These are phyloP conservation scores for Fomitopsis betulina DNA, from an alignment of 1,284 basidiomycete species.

Conservation along the genomic window DNA sequence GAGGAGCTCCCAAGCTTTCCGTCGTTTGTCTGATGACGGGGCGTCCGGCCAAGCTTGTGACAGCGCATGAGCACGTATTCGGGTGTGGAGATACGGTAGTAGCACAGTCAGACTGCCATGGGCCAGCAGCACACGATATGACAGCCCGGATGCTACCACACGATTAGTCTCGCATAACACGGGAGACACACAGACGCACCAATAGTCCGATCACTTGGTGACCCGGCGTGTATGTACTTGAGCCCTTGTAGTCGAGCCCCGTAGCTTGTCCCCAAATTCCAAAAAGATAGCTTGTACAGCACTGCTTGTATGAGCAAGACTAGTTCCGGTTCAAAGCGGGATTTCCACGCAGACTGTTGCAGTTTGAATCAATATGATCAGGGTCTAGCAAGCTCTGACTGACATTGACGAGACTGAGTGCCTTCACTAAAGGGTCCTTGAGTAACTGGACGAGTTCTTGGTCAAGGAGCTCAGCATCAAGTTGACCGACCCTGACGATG, in stretches of 20 bases:
- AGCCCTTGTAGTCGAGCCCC: slow-evolving; percentile 91
- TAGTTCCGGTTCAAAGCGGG: slow-evolving; percentile 80
- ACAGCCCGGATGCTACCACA: slow-evolving; percentile 53
- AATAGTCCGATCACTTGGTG: not conserved
- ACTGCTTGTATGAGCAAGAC: slow-evolving; percentile 70
- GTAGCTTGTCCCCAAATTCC: slow-evolving; percentile 81
- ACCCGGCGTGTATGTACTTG: slow-evolving; percentile 34
- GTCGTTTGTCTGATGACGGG: slow-evolving; percentile 70
- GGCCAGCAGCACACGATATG: slow-evolving; percentile 53
- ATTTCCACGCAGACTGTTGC: slow-evolving; percentile 53
- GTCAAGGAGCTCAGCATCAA: slow-evolving; percentile 92
- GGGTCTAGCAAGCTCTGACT: slow-evolving; percentile 19
- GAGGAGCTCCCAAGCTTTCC: slow-evolving; percentile 74
- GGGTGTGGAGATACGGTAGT: slow-evolving; percentile 74
- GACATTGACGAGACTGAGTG: slow-evolving; percentile 71
- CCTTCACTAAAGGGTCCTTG: slow-evolving; percentile 76
- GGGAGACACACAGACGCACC: not conserved
- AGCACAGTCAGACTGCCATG: slow-evolving; percentile 77
- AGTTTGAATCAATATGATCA: not conserved
- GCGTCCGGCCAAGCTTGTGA: slow-evolving; percentile 88
- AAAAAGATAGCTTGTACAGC: slow-evolving; percentile 84
- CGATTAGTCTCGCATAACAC: not conserved
- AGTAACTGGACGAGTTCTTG: slow-evolving; percentile 83
- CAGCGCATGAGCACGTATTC: slow-evolving; percentile 72
- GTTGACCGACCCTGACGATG: slow-evolving; percentile 81